Percentiles rank a stretch among this genome's conserved stretches.
Conservation (phyloP, 768 basidiomycete genomes). For the Mycena indigotica region DNA sequence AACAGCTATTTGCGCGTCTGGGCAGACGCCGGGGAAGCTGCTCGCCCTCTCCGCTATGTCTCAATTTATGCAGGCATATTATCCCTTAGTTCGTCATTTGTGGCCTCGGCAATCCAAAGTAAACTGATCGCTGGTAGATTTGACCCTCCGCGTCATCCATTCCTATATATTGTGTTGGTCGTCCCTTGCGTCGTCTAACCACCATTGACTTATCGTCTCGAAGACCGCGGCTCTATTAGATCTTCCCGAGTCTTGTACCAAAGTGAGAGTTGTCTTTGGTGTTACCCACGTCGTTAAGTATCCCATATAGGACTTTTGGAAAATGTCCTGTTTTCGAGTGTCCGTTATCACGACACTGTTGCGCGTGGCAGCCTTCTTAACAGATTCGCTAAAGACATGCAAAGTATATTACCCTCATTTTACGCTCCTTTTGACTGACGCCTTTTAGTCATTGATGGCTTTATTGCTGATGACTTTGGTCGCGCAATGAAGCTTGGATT, state of each 20-base stretch:
- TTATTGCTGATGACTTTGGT: slow-evolving; percentile 80
- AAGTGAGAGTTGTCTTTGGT: no score
- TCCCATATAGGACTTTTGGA: slow-evolving; percentile 67
- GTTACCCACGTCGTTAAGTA: no score
- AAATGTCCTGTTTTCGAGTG: slow-evolving; percentile 78
- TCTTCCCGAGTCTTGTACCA: slow-evolving; percentile 79
- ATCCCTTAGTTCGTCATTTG: slow-evolving; percentile 40
- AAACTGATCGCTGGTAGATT: no score
- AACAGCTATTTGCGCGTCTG: slow-evolving; percentile 74
- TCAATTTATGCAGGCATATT: slow-evolving; percentile 57
- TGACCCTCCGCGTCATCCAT: slow-evolving; percentile 38
- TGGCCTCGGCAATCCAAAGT: no score
- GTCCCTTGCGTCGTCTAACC: slow-evolving; percentile 8
- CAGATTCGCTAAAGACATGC: slow-evolving; percentile 87
- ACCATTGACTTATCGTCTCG: slow-evolving; percentile 7
- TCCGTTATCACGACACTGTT: slow-evolving; percentile 90
- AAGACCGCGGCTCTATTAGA: slow-evolving; percentile 73
- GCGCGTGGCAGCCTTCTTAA: slow-evolving; percentile 81
- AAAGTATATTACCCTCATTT: slow-evolving; percentile 46
- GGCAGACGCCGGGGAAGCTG: slow-evolving; percentile 50
- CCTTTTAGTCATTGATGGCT: slow-evolving; percentile 71
- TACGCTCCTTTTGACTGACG: background rate
- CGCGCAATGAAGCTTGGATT: slow-evolving; percentile 54
- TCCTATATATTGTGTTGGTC: slow-evolving; percentile 71
- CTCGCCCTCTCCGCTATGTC: slow-evolving; percentile 62